Conservation (phyloP, 306 rosid genomes). For the Cucumis melo region DNA sequence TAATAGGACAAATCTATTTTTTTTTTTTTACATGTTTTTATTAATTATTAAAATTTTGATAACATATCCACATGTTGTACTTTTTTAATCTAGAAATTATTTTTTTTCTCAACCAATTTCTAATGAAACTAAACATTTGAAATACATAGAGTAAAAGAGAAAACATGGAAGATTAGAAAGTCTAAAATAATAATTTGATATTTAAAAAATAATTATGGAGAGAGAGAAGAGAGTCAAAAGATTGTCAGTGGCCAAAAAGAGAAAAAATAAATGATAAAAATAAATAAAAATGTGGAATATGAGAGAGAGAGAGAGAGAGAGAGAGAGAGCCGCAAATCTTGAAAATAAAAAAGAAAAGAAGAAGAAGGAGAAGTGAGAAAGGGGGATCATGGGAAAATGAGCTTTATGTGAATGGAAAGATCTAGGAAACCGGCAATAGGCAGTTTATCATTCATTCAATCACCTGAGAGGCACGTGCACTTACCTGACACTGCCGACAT, state of each 20-base stretch:
- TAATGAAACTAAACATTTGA: too few species aligned
- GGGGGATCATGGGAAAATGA: not conserved
- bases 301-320: too few species aligned
- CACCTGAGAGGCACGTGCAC: constrained; percentile 2
- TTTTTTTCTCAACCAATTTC: too few species aligned
- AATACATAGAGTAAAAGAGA: too few species aligned
- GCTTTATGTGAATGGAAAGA: not conserved
- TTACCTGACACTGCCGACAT: not conserved
- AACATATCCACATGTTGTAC: too few species aligned
- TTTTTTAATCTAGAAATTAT: too few species aligned
- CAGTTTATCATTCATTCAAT: not conserved
- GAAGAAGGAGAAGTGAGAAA: not conserved
- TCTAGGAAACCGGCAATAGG: not conserved
- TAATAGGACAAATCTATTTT: too few species aligned
- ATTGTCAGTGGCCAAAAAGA: not conserved
- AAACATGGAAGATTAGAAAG: too few species aligned
- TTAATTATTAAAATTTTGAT: too few species aligned
- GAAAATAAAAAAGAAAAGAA: not conserved
- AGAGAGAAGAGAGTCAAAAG: not conserved
- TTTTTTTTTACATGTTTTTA: too few species aligned
- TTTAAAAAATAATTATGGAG: too few species aligned
- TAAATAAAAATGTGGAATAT: rapidly evolving
- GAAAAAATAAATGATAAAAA: not conserved
- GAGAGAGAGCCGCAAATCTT: not conserved
- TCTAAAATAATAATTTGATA: too few species aligned